phyloP scores from a whole-genome alignment of 352 stramenopile genomes.

The Globisporangium apiculatum region DNA sequence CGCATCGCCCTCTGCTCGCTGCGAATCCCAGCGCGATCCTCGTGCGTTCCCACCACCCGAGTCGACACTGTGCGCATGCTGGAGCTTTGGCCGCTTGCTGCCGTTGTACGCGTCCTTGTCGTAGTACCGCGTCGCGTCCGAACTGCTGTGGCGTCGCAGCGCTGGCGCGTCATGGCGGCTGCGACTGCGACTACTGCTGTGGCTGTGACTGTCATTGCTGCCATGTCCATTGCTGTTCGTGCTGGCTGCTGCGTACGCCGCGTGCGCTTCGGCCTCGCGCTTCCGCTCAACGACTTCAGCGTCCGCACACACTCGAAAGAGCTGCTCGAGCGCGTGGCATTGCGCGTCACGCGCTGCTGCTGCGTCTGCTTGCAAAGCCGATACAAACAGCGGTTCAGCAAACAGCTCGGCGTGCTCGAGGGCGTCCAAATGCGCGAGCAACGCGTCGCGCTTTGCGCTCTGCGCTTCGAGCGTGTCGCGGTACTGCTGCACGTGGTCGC shows the following conservation, averaged over 20 bases:
- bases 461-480: conserved; percentile 64
- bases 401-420: conserved; percentile 47
- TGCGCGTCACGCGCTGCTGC: conserved; percentile 20
- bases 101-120: conserved; percentile 17
- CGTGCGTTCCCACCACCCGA: conserved; percentile 18
- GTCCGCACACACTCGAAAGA: conserved; percentile 50
- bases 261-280: conserved; percentile 40
- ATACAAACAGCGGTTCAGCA: conserved; percentile 19
- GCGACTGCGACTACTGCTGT: not conserved
- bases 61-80: conserved; percentile 58
- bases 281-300: conserved; percentile 47
- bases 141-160: conserved; percentile 46
- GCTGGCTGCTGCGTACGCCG: conserved; percentile 21
- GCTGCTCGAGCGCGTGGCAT: conserved; percentile 31
- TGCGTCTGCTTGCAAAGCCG: too few species aligned
- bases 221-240: conserved; percentile 5
- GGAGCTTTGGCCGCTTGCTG: conserved; percentile 50
- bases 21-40: conserved; percentile 10
- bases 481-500: conserved; percentile 74
- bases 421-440: conserved; percentile 41
- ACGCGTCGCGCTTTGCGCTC: conserved; percentile 45
- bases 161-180: conserved; percentile 6
- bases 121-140: conserved; percentile 7
- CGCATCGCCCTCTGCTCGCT: conserved; percentile 16
- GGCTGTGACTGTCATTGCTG: not conserved